Conservation (phyloP, 164 flowering plant genomes). For the Houttuynia cordata region DNA sequence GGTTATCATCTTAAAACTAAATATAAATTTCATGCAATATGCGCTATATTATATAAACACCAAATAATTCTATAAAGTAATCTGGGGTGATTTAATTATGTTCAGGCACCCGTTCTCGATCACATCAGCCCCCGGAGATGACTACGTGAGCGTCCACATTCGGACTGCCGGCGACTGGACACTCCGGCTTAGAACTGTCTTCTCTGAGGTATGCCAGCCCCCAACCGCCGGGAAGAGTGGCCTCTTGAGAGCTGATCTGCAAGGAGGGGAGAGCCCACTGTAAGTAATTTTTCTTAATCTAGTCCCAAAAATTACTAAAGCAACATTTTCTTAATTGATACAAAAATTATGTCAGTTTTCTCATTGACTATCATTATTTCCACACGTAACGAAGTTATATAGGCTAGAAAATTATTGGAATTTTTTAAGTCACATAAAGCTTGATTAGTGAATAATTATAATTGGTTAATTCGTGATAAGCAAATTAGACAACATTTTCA, state of each 20-base stretch:
- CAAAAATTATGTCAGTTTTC: too few relatives aligned
- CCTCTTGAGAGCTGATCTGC: slow-evolving; percentile 43
- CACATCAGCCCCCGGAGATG: slow-evolving; percentile 29
- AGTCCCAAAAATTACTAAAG: too few relatives aligned
- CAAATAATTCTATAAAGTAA: background rate
- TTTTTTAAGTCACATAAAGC: too few relatives aligned
- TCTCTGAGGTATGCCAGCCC: slow-evolving; percentile 63
- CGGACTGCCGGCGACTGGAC: slow-evolving; percentile 35
- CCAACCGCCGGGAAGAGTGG: slow-evolving; percentile 51
- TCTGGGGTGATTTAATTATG: background rate
- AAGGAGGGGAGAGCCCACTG: slow-evolving; percentile 26
- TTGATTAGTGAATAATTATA: too few relatives aligned
- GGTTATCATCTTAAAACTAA: background rate
- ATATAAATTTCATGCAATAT: background rate
- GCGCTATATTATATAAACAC: too few relatives aligned
- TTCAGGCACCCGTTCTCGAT: slow-evolving; percentile 34
- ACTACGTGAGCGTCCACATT: slow-evolving; percentile 29
- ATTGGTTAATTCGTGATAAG: too few relatives aligned
- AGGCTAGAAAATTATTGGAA: too few relatives aligned
- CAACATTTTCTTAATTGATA: too few relatives aligned
- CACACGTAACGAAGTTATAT: too few relatives aligned
- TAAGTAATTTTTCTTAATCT: slow-evolving; percentile 5
- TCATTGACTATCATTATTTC: too few relatives aligned
- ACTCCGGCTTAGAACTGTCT: slow-evolving; percentile 44
- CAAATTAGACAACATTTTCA: too few relatives aligned